Conservation (phyloP, 1,284 basidiomycete species). For the Wallemia ichthyophaga region DNA sequence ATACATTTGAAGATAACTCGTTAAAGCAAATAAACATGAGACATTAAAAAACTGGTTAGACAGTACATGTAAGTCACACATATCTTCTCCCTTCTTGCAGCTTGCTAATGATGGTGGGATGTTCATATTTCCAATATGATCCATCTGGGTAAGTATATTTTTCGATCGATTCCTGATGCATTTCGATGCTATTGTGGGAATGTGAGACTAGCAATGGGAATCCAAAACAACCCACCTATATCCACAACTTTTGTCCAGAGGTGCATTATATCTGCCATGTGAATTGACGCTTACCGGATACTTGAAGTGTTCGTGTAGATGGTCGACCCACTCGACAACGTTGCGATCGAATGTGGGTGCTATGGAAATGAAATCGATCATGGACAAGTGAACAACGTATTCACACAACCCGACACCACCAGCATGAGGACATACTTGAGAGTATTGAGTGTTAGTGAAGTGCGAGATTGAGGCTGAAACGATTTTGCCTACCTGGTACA, state of each 20-base stretch:
- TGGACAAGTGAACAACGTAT: constrained; percentile 38
- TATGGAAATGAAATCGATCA: constrained; percentile 70
- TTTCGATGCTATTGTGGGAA: constrained; percentile 11
- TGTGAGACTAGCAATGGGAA: background rate
- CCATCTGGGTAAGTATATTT: constrained; percentile 18
- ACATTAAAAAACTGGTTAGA: background rate
- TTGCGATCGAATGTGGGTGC: constrained; percentile 78
- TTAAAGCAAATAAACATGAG: background rate
- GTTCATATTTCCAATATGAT: constrained; percentile 16
- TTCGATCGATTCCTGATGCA: constrained; percentile 18
- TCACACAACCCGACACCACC: constrained; percentile 86
- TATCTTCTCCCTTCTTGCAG: background rate
- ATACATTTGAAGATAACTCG: no score
- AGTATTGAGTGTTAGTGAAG: no score
- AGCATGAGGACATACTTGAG: constrained; percentile 57
- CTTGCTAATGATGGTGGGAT: background rate
- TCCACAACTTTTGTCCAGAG: constrained; percentile 16
- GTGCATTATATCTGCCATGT: constrained; percentile 57
- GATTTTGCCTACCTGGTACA: constrained; percentile 5
- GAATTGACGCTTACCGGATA: constrained; percentile 65
- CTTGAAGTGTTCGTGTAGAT: constrained; percentile 75
- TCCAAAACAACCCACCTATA: constrained; percentile 13
- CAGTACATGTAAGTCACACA: background rate
- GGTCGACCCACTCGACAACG: constrained; percentile 60
- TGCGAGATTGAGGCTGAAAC: background rate